These are phyloP conservation scores for Syncephalastrum sp. DNA, from an alignment of 371 early-diverging fungal genomes.

Conservation along the genomic window DNA sequence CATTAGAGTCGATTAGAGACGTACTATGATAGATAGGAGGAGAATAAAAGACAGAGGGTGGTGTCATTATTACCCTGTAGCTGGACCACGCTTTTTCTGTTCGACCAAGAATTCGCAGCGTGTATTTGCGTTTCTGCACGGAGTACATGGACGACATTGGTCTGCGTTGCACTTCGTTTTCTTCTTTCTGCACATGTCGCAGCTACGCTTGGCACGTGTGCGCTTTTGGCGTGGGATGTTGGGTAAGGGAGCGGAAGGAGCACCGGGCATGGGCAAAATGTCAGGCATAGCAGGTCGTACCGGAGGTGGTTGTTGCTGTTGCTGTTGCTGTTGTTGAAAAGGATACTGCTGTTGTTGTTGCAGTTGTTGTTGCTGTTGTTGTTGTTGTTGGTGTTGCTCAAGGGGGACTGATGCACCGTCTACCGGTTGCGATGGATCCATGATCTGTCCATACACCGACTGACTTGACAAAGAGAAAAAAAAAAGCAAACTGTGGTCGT, in stretches of 20 bases:
- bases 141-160: neutral
- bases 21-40: too few species aligned
- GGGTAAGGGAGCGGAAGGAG: neutral
- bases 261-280: constrained; percentile 7
- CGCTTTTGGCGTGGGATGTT: constrained; percentile 11
- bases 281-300: neutral
- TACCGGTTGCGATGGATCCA: too few species aligned
- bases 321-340: too few species aligned
- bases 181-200: constrained; percentile 20
- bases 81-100: constrained; percentile 39
- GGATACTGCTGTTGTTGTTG: too few species aligned
- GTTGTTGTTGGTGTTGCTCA: too few species aligned
- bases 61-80: constrained; percentile 19
- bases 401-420: too few species aligned
- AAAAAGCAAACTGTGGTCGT: too few species aligned
- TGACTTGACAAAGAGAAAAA: too few species aligned
- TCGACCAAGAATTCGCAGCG: constrained; percentile 31
- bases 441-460: too few species aligned
- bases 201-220: constrained; percentile 22
- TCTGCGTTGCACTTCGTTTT: constrained; percentile 14
- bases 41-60: neutral
- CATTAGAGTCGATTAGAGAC: neutral
- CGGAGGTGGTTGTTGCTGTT: neutral
- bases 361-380: too few species aligned
- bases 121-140: constrained; percentile 9